Conservation (phyloP, 1,284 basidiomycete species). For the Schizophyllum amplum region DNA sequence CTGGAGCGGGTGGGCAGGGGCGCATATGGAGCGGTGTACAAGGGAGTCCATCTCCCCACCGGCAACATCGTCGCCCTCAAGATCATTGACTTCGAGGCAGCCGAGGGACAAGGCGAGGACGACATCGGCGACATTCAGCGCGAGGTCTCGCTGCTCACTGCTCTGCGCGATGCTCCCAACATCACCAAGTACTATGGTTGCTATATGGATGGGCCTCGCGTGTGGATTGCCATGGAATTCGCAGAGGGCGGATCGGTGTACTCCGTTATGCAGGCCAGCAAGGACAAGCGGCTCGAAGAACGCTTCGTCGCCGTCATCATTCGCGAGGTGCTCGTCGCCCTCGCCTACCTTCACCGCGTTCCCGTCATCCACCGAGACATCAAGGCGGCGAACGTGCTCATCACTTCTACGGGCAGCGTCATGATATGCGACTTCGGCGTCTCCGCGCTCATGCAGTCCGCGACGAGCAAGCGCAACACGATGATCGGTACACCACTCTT, state of each 20-base stretch:
- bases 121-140: slow-evolving; percentile 96
- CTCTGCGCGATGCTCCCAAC: slow-evolving; percentile 84
- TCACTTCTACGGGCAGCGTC: slow-evolving; percentile 82
- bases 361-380: slow-evolving; percentile 96
- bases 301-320: slow-evolving; percentile 84
- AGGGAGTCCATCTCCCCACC: slow-evolving; percentile 77
- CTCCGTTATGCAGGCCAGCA: slow-evolving; percentile 81
- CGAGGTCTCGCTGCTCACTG: slow-evolving; percentile 89
- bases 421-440: slow-evolving; percentile 97
- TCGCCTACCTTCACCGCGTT: slow-evolving; percentile 86
- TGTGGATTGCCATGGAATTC: slow-evolving; percentile 99
- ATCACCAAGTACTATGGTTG: slow-evolving; percentile 96
- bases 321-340: slow-evolving; percentile 81
- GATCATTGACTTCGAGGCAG: slow-evolving; percentile 93
- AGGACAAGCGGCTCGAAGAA: slow-evolving; percentile 82
- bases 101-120: slow-evolving; percentile 31
- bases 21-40: slow-evolving; percentile 94
- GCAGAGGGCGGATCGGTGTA: slow-evolving; percentile 94
- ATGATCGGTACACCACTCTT: slow-evolving; percentile 96
- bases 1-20: slow-evolving; percentile 87
- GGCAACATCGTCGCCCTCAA: slow-evolving; percentile 91
- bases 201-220: slow-evolving; percentile 87
- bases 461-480: slow-evolving; percentile 87
- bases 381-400: slow-evolving; percentile 92
- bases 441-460: slow-evolving; percentile 83